phyloP scores from a whole-genome alignment of 306 rosid species.

The Cucumis sativus region Cucumber_9930_V3 NC_026656.2:5989501-5990000 shows the following conservation, averaged over 20 bases:
- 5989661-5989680: not conserved
- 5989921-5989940: constrained; percentile 92
- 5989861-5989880: constrained; percentile 1
- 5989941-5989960: constrained; percentile 79
- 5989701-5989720: constrained; percentile 10
- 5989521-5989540: not conserved
- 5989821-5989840: constrained; percentile 85
- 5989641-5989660: not conserved
- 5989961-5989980: constrained; percentile 84
- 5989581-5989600: not conserved
- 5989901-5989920: constrained; percentile 29
- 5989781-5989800: constrained; percentile 90
- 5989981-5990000: constrained; percentile 58
- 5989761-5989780: constrained; percentile 99
- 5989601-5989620: not conserved
- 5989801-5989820: constrained; percentile 90
- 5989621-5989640: not conserved
- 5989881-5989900: constrained; percentile 18
- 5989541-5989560: not conserved
- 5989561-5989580: not conserved
- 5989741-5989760: constrained; percentile 67
- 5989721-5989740: constrained; percentile 33
- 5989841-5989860: not conserved
- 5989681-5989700: not conserved
- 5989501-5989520: not conserved